Evolutionary conservation across 768 basidiomycete genomes (phyloP), one percentile per base, ranked within the genome.

Genomic region (Boletus tomentosulus): DNA sequence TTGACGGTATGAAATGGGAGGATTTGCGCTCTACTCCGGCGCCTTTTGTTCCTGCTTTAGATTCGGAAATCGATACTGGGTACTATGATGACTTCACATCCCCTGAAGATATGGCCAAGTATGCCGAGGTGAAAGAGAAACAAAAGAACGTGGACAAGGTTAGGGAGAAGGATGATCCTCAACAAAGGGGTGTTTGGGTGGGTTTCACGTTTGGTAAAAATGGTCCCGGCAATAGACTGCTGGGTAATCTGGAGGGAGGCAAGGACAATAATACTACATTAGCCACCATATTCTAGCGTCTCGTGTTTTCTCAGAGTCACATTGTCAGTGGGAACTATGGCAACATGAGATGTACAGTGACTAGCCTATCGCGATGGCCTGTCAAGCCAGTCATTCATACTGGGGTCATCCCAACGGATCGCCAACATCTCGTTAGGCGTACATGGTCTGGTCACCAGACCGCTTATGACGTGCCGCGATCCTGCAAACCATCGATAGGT

Each of bases 71-170:
- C 54, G 97, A 99, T 65, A 93, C 94, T 1, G 94, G 93, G 16
- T 95, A 95, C 71, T 95, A 93, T 72, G 92, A 94, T 62, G 92
- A 93, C 67, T 94, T 94, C 68, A 86, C 86, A 2, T 87, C 82
- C 4, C 74, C 80, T 4, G 91, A 95, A 54, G 96, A 98, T 66
- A 98, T 98, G 95, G 93, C 92, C 47, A 98, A 98, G 74, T 98
- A 98, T 66, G 92, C 95, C 11, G 96, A 99, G 70, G 97, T 99
- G 7, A 84, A 89, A 71, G 97, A 97, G 77, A 99, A 98, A 73
- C 94, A 98, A 73, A 77, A 74, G 64, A 95, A 98, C 66, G 95
- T 99, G 25, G 96, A 96, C 25, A 81, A 81, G 53, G 90, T 98
- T 16, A 84, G 80, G 70, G 96, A 98, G 75, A 89, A 89, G 69